Conservation (phyloP, 371 early-diverging fungal species). For the Mucor indicus region DNA sequence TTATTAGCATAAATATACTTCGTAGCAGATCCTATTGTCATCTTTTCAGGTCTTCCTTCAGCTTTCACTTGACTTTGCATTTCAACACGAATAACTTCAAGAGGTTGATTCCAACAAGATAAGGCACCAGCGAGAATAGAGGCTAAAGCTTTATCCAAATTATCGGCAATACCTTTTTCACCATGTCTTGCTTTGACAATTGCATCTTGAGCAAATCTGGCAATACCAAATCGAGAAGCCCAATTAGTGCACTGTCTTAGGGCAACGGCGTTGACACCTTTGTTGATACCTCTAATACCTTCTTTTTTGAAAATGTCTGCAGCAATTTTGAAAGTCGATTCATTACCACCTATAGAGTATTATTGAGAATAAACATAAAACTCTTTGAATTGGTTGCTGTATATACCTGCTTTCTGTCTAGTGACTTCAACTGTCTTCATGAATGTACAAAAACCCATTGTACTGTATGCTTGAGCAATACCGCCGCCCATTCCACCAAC, state of each 20-base stretch:
- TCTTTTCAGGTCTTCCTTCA: conserved; percentile 81
- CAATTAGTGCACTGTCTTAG: conserved; percentile 95
- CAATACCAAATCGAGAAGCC: conserved; percentile 92
- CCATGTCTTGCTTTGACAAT: conserved; percentile 59
- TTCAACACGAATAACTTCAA: conserved; percentile 95
- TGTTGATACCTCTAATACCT: conserved; percentile 94
- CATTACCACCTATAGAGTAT: conserved; percentile 43
- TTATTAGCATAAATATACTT: conserved; percentile 88
- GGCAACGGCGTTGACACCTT: conserved; percentile 91
- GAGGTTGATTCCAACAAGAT: conserved; percentile 95
- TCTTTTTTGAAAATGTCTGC: conserved; percentile 85
- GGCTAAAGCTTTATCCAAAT: conserved; percentile 64
- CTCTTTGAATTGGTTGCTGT: neutral
- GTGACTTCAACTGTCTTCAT: conserved; percentile 99
- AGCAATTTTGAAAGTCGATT: conserved; percentile 85
- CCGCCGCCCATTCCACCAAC: conserved; percentile 92
- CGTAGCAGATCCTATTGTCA: conserved; percentile 82
- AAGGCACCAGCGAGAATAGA: conserved; percentile 88
- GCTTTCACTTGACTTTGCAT: conserved; percentile 91
- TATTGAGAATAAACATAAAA: too few species aligned
- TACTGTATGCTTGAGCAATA: conserved; percentile 89
- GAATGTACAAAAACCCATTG: conserved; percentile 98
- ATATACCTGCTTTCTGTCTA: conserved; percentile 75
- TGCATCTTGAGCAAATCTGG: conserved; percentile 77
- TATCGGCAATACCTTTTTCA: conserved; percentile 27